These are phyloP conservation scores for Diaporthe sp. DNA, from an alignment of 2,329 filamentous ascomycete genomes.

Conservation along the genomic window DNA sequence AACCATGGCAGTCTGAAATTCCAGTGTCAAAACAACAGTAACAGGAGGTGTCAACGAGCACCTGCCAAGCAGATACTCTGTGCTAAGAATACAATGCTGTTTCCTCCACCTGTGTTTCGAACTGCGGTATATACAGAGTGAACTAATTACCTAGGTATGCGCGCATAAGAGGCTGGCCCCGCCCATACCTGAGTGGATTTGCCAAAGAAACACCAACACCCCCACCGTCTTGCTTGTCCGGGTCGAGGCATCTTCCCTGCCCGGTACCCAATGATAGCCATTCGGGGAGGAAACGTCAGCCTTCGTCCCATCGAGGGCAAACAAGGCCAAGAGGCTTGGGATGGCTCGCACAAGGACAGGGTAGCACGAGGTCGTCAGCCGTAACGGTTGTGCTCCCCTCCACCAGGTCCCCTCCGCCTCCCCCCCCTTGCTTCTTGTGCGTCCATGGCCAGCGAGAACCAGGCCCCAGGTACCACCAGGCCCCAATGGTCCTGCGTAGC, in stretches of 20 bases:
- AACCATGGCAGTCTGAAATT: not conserved
- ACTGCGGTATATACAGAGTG: not conserved
- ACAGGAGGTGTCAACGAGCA: not conserved
- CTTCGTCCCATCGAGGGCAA: conserved; percentile 9
- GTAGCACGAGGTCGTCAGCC: not conserved
- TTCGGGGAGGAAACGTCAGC: not conserved
- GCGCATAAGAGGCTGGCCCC: not conserved
- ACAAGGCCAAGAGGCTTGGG: conserved; percentile 21
- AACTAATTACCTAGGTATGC: not conserved
- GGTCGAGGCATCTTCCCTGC: conserved; percentile 4
- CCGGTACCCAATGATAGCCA: not conserved
- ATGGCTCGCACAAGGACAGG: conserved; percentile 8
- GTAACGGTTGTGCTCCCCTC: not conserved
- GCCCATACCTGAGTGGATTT: not conserved
- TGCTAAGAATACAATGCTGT: conserved; percentile 28
- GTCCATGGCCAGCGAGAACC: too few species aligned
- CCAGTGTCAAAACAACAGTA: not conserved
- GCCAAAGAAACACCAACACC: not conserved
- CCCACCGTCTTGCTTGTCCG: not conserved
- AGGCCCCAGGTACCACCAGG: not conserved
- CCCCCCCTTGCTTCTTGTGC: not conserved
- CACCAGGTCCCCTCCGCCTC: not conserved
- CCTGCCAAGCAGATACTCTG: conserved; percentile 1
- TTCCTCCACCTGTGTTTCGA: conserved; percentile 19
- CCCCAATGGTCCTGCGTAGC: not conserved